Evolutionary conservation across 495 filamentous ascomycete species (phyloP).

Genomic region (Podospora appendiculata): DNA sequence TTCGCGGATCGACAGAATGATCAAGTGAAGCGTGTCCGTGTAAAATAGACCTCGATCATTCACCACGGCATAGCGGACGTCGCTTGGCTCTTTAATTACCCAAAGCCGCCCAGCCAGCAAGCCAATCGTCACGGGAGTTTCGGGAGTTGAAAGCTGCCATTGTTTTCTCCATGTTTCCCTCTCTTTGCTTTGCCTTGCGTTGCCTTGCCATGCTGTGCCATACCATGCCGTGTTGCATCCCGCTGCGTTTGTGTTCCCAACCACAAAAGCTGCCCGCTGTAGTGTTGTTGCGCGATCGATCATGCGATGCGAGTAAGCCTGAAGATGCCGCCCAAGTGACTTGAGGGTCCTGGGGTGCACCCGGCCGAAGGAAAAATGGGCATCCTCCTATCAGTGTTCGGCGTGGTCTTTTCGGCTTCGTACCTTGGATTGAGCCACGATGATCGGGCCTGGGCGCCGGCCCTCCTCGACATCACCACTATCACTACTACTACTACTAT

Average conservation of each 20-base stretch:
- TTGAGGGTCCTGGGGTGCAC: too few relatives aligned
- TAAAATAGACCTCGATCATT: too few relatives aligned
- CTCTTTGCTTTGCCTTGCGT: not conserved
- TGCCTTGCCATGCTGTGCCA: not conserved
- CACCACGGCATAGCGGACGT: too few relatives aligned
- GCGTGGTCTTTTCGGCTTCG: not conserved
- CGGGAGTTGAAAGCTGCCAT: constrained; percentile 11
- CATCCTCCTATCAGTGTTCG: too few relatives aligned
- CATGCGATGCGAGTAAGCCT: not conserved
- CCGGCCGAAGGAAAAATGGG: too few relatives aligned
- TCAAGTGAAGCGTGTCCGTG: not conserved
- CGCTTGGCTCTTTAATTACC: too few relatives aligned
- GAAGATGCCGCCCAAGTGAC: constrained; percentile 1
- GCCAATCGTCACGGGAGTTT: not conserved
- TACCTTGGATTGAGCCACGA: not conserved
- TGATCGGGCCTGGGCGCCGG: not conserved
- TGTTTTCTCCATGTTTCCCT: constrained; percentile 3
- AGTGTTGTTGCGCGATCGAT: too few relatives aligned
- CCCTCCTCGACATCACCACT: not conserved
- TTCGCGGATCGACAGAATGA: constrained; percentile 11
- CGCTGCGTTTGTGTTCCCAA: too few relatives aligned
- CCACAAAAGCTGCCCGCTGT: too few relatives aligned
- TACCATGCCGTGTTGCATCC: too few relatives aligned
- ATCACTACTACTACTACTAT: too few relatives aligned
- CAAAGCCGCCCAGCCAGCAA: too few relatives aligned